Conservation (phyloP, 371 early-diverging fungal species). For the Mortierella sp. region DNA sequence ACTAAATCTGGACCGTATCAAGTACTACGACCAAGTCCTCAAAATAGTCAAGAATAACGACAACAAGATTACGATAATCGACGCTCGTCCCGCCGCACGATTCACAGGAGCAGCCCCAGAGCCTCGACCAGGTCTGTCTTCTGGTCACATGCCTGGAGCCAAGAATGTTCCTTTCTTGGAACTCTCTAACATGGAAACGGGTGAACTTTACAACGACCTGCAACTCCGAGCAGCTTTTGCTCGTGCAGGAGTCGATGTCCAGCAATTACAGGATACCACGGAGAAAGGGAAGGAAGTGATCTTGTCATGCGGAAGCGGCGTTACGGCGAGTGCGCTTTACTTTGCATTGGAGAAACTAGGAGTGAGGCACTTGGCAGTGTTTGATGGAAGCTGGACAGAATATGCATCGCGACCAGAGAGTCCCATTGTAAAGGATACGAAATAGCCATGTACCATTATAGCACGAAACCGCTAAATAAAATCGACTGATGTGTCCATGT, state of each 20-base stretch:
- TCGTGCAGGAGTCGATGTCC: constrained; percentile 68
- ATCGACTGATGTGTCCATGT: not conserved
- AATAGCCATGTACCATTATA: not conserved
- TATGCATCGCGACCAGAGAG: constrained; percentile 76
- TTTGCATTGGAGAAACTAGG: constrained; percentile 77
- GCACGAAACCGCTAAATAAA: not conserved
- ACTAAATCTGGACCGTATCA: constrained; percentile 62
- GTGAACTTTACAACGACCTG: constrained; percentile 59
- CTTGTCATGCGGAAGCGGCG: constrained; percentile 73
- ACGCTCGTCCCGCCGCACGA: constrained; percentile 83
- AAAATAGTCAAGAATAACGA: constrained; percentile 60
- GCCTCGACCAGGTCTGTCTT: constrained; percentile 84
- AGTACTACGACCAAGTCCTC: constrained; percentile 70
- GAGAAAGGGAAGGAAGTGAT: constrained; percentile 25
- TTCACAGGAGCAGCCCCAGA: constrained; percentile 87
- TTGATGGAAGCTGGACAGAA: constrained; percentile 91
- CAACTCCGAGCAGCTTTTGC: constrained; percentile 64
- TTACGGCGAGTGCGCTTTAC: constrained; percentile 83
- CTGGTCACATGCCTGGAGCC: constrained; percentile 91
- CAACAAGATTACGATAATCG: constrained; percentile 68
- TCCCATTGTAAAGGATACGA: constrained; percentile 65
- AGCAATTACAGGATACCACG: constrained; percentile 40
- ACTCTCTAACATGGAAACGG: constrained; percentile 62
- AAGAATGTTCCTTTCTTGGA: constrained; percentile 77
- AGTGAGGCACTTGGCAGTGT: constrained; percentile 74